phyloP scores from a whole-genome alignment of 75 land plant genomes.

The Isoetes taiwanensis region DNA sequence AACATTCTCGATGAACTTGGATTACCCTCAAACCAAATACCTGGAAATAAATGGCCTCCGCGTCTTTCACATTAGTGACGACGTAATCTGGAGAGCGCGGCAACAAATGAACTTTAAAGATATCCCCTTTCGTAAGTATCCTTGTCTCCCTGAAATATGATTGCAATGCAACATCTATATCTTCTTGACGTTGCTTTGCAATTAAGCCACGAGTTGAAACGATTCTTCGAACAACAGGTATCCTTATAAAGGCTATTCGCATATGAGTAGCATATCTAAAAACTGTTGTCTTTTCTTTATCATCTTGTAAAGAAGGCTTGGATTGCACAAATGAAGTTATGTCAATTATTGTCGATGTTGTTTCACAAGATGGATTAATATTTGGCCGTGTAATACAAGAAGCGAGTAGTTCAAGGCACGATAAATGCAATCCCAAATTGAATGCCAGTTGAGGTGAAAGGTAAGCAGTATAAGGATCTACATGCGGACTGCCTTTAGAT shows the following conservation, averaged over 20 bases:
- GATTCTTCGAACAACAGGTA: constrained; percentile 24
- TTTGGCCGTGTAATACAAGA: neutral
- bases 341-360: neutral
- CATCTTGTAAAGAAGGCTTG: neutral
- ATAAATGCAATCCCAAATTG: constrained; percentile 59
- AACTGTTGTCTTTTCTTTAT: neutral
- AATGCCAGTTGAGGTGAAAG: constrained; percentile 66
- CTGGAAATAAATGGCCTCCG: neutral
- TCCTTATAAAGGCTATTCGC: constrained; percentile 17
- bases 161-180: constrained; percentile 56
- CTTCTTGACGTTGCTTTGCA: constrained; percentile 40
- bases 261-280: constrained; percentile 23
- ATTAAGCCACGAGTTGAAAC: constrained; percentile 10
- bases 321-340: neutral
- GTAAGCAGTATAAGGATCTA: constrained; percentile 40
- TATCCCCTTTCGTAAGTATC: constrained; percentile 57
- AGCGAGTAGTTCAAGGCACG: constrained; percentile 35
- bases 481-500: neutral
- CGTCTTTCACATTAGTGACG: neutral
- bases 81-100: neutral
- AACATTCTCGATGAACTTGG: neutral
- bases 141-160: constrained; percentile 55
- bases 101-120: constrained; percentile 38
- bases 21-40: neutral
- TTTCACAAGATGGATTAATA: neutral